These are phyloP conservation scores for Ramularia endophylla DNA, from an alignment of 2,329 filamentous ascomycete species.

Conservation along the genomic window DNA sequence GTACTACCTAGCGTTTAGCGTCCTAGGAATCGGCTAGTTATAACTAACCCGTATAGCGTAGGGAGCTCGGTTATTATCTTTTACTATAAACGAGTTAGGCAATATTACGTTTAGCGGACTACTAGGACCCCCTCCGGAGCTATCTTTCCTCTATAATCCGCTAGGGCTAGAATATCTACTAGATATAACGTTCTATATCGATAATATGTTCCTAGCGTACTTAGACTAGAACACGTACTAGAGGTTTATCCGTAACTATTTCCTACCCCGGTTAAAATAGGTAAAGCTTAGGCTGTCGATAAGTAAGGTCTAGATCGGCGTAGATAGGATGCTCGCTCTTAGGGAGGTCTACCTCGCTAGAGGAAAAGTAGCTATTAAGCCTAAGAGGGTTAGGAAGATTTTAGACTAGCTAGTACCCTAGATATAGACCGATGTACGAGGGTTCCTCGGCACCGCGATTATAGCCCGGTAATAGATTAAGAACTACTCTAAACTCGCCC, in stretches of 20 bases:
- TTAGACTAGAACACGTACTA: conserved; percentile 1
- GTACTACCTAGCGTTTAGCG: conserved; percentile 4
- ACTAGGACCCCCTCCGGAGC: neutral
- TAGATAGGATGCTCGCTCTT: conserved; percentile 1
- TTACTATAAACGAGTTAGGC: conserved; percentile 4
- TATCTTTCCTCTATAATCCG: conserved; percentile 1
- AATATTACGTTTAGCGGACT: conserved; percentile 1
- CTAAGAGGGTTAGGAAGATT: neutral
- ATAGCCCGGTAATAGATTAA: too few relatives aligned
- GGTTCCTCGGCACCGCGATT: too few relatives aligned
- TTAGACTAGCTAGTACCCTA: conserved; percentile 1
- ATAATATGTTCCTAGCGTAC: conserved; percentile 1
- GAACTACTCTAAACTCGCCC: too few relatives aligned
- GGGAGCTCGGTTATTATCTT: conserved; percentile 1
- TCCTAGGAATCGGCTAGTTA: conserved; percentile 2
- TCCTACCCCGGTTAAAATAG: conserved; percentile 2
- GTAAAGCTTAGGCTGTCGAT: neutral
- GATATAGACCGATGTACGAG: too few relatives aligned
- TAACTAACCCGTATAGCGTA: conserved; percentile 4
- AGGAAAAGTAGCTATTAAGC: neutral
- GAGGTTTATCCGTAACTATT: conserved; percentile 1
- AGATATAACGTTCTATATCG: conserved; percentile 7
- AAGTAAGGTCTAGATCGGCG: conserved; percentile 2
- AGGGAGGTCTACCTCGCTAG: conserved; percentile 1
- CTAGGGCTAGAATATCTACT: neutral